These are phyloP conservation scores for Vigna mungo DNA, from an alignment of 306 rosid genomes.

Conservation along the genomic window DNA sequence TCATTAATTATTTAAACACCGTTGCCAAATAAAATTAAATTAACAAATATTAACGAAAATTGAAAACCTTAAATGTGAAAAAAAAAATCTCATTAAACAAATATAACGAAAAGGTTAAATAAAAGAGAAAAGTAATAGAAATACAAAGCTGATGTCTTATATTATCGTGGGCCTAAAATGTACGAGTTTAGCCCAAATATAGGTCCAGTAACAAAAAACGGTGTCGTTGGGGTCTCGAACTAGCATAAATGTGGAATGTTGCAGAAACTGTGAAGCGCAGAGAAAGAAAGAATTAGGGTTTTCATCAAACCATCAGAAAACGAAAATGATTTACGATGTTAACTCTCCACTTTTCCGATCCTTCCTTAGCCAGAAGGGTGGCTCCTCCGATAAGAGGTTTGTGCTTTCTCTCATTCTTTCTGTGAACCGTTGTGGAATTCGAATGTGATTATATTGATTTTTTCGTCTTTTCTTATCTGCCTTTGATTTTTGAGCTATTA, in stretches of 20 bases:
- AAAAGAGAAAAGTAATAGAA: too few relatives aligned
- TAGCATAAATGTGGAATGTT: constrained; percentile 1
- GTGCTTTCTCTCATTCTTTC: background rate
- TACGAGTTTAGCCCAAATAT: background rate
- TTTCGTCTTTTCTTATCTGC: background rate
- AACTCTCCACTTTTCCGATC: constrained; percentile 97
- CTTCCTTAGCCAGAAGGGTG: constrained; percentile 99
- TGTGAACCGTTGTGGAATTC: background rate
- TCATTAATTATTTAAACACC: too few relatives aligned
- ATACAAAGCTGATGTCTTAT: background rate
- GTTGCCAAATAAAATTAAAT: too few relatives aligned
- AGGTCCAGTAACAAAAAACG: background rate
- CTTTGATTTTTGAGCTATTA: background rate
- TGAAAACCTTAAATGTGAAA: too few relatives aligned
- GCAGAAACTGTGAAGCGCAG: background rate
- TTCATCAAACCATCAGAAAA: constrained; percentile 11
- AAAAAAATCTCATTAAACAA: too few relatives aligned
- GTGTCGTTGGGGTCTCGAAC: background rate
- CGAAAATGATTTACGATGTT: constrained; percentile 93
- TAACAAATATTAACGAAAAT: too few relatives aligned
- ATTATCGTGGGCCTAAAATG: background rate
- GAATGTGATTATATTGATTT: background rate
- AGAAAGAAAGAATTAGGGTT: constrained; percentile 57
- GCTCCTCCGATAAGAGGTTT: constrained; percentile 94
- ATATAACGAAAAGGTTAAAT: too few relatives aligned